These are phyloP conservation scores for Fusarium tupiense DNA, from an alignment of 2,329 filamentous ascomycete genomes.

Conservation along the genomic window DNA sequence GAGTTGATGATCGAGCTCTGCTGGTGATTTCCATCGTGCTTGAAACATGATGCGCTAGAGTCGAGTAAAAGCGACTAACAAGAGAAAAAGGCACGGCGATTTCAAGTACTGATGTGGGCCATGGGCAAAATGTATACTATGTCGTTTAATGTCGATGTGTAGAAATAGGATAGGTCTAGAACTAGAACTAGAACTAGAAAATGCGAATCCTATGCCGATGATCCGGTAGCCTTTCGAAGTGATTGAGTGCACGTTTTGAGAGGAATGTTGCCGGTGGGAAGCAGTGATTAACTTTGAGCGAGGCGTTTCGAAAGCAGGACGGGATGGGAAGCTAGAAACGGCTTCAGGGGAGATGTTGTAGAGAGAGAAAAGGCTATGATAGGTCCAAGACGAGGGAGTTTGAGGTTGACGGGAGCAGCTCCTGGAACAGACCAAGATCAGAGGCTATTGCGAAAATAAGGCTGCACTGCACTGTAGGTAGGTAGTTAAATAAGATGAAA, in stretches of 20 bases:
- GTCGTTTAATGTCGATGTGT: background rate
- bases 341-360: background rate
- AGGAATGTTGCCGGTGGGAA: slow-evolving; percentile 19
- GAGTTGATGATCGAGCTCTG: slow-evolving; percentile 36
- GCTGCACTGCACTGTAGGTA: background rate
- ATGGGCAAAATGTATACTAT: slow-evolving; percentile 1
- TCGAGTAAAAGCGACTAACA: background rate
- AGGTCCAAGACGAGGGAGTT: background rate
- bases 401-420: background rate
- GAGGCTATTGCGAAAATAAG: background rate
- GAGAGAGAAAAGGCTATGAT: background rate
- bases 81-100: background rate
- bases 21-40: slow-evolving; percentile 37
- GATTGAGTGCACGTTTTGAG: background rate
- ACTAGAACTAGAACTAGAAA: background rate
- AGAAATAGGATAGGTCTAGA: background rate
- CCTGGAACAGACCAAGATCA: background rate
- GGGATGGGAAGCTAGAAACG: background rate
- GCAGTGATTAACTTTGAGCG: slow-evolving; percentile 24
- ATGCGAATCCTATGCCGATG: slow-evolving; percentile 3
- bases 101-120: background rate
- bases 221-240: background rate
- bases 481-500: background rate
- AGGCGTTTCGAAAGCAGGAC: slow-evolving; percentile 16
- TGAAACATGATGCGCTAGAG: slow-evolving; percentile 33